phyloP scores from a whole-genome alignment of 2,329 filamentous ascomycete species.

The Xenosphaeropsis pyriputrescens region DNA sequence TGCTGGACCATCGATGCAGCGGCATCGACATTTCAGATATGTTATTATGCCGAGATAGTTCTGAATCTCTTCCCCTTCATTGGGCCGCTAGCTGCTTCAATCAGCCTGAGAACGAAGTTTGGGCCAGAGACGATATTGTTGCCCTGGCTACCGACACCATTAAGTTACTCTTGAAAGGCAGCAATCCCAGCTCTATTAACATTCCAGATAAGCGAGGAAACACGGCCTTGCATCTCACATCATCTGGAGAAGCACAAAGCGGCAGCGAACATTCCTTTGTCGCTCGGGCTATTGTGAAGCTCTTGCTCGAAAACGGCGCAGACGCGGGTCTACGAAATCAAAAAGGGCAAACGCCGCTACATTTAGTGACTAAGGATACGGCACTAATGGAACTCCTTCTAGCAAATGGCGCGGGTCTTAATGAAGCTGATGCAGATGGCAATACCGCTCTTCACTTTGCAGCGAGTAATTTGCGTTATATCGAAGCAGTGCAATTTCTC shows the following conservation, averaged over 20 bases:
- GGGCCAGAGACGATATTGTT: slow-evolving; percentile 5
- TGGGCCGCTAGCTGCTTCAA: slow-evolving; percentile 6
- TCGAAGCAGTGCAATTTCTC: slow-evolving; percentile 7
- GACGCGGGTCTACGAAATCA: slow-evolving; percentile 5
- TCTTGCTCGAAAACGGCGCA: slow-evolving; percentile 8
- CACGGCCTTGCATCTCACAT: slow-evolving; percentile 8
- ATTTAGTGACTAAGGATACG: slow-evolving; percentile 7
- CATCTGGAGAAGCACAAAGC: slow-evolving; percentile 4
- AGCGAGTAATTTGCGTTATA: slow-evolving; percentile 9
- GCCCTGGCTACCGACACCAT: slow-evolving; percentile 6
- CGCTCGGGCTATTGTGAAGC: slow-evolving; percentile 4
- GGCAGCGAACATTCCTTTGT: slow-evolving; percentile 3
- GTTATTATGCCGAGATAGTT: slow-evolving; percentile 4
- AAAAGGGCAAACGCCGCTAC: slow-evolving; percentile 8
- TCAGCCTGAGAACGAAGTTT: slow-evolving; percentile 3
- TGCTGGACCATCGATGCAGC: slow-evolving; percentile 5
- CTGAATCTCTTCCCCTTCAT: slow-evolving; percentile 7
- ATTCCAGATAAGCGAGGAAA: slow-evolving; percentile 6
- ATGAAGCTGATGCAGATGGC: slow-evolving; percentile 8
- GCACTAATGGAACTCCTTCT: slow-evolving; percentile 9
- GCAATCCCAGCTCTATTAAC: slow-evolving; percentile 8
- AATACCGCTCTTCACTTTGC: slow-evolving; percentile 11
- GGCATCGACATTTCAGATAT: slow-evolving; percentile 5
- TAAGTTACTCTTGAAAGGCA: slow-evolving; percentile 7
- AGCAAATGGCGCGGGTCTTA: slow-evolving; percentile 8